These are phyloP conservation scores for Aspergillus funiculosus DNA, from an alignment of 495 filamentous ascomycete genomes.

Conservation along the genomic window DNA sequence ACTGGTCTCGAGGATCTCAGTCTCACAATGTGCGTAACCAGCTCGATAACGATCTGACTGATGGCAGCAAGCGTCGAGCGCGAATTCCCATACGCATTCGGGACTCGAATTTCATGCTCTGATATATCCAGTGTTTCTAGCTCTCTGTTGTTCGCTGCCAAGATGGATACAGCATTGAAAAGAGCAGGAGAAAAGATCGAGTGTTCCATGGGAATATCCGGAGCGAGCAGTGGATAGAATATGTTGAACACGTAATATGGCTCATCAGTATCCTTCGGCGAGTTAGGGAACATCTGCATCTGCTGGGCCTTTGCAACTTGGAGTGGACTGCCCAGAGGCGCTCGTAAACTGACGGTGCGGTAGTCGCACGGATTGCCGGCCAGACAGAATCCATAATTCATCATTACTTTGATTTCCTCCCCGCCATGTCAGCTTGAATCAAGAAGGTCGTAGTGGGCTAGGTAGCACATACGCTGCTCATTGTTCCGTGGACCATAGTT, in stretches of 20 bases:
- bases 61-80: slow-evolving; percentile 35
- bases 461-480: slow-evolving; percentile 49
- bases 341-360: slow-evolving; percentile 42
- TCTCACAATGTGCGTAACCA: slow-evolving; percentile 37
- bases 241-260: slow-evolving; percentile 47
- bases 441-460: not conserved
- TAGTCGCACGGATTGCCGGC: slow-evolving; percentile 52
- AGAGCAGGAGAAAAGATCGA: slow-evolving; percentile 43
- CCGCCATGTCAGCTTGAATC: not conserved
- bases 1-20: slow-evolving; percentile 26
- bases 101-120: slow-evolving; percentile 30
- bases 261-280: slow-evolving; percentile 30
- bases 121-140: slow-evolving; percentile 33
- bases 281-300: slow-evolving; percentile 29
- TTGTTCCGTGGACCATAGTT: slow-evolving; percentile 67
- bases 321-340: slow-evolving; percentile 39
- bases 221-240: slow-evolving; percentile 36
- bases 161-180: slow-evolving; percentile 37
- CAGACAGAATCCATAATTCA: slow-evolving; percentile 65
- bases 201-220: slow-evolving; percentile 35
- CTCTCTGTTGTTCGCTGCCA: slow-evolving; percentile 40
- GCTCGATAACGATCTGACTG: slow-evolving; percentile 40
- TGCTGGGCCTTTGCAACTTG: slow-evolving; percentile 32
- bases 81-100: slow-evolving; percentile 31
- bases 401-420: slow-evolving; percentile 51